Base-by-base conservation (phyloP, 352 stramenopile species). In the Phytophthora cryptogea region DNA sequence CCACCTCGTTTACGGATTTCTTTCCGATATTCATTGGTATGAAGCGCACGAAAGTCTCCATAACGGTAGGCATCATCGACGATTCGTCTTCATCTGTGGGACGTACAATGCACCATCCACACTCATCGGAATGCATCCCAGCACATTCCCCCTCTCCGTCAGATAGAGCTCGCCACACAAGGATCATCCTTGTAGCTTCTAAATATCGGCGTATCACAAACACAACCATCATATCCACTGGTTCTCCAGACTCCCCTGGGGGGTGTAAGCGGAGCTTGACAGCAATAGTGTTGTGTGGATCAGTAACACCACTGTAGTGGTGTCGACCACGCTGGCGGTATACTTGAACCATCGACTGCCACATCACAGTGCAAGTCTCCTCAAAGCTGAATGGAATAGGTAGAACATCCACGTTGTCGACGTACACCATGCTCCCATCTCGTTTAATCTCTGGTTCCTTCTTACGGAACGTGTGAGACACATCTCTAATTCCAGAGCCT, bases 61-160 rank as follows among this genome's bases (percentile, higher is more conserved):
- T 65, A 2, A 69, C 41, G 4, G 55, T 64, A 16, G 26, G 35
- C 41, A 65, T 43, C 14, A 46, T 17, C 4, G 36, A 42, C 5
- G 8, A 23, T 16, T 52, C 20, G 9, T 37, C 43, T n/a, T 35
- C 3, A 8, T 32, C 33, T 11, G 32, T 45, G 8, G 51, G 36
- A n/a, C 46, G 36, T 4, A 58, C 46, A 16, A 68, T 42, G 14
- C 52, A 56, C 75, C 75, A 85, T 4, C 75, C 75, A 3, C 66
- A 82, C 31, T 86, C 70, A 46, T 80, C 72, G 39, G 72, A 76
- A 52, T 72, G 70, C 61, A 78, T 63, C 0, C 54, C 66, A 31
- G 60, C 65, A 17, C 56, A 48, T 11, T 49, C 31, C 27, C 66
- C 50, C 41, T 72, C 68, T 14, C 68, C 66, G 17, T 81, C 56